Evolutionary conservation across 352 stramenopile genomes (phyloP).

Genomic region (Phytophthora brassicae): DNA sequence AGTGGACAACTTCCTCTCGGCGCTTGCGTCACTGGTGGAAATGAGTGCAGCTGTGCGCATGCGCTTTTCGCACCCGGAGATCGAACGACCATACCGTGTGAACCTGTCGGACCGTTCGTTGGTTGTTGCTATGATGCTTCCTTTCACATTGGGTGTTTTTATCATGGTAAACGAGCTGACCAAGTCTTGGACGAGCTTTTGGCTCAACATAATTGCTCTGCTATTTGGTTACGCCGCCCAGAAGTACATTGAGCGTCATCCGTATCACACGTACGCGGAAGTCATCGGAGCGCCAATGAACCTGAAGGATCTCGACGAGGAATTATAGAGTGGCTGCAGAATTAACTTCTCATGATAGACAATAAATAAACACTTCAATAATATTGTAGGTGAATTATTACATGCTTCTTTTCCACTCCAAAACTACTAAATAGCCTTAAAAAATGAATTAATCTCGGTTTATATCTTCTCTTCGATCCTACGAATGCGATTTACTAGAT

Average conservation of each 20-base stretch:
- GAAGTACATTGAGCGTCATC: slow-evolving; percentile 63
- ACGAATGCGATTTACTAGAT: slow-evolving; percentile 2
- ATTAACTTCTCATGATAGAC: slow-evolving; percentile 15
- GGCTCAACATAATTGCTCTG: slow-evolving; percentile 55
- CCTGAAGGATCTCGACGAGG: slow-evolving; percentile 50
- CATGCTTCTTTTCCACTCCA: too few species aligned
- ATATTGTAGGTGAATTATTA: too few species aligned
- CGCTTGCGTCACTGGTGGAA: slow-evolving; percentile 71
- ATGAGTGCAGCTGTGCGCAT: slow-evolving; percentile 78
- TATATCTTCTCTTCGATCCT: slow-evolving; percentile 15
- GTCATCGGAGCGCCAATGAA: slow-evolving; percentile 38
- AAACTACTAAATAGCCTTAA: slow-evolving; percentile 11
- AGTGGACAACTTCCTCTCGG: slow-evolving; percentile 81
- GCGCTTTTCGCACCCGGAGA: slow-evolving; percentile 73
- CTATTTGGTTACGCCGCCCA: slow-evolving; percentile 53
- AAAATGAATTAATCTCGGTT: slow-evolving; percentile 13
- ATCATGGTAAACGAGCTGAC: slow-evolving; percentile 83
- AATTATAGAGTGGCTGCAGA: slow-evolving; percentile 32
- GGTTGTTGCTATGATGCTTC: slow-evolving; percentile 55
- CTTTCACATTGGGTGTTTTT: slow-evolving; percentile 56
- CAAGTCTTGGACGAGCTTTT: slow-evolving; percentile 72
- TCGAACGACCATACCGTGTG: slow-evolving; percentile 74
- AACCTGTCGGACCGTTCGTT: slow-evolving; percentile 66
- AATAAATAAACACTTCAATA: too few species aligned
- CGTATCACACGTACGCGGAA: slow-evolving; percentile 64